Conservation (phyloP, 1,284 basidiomycete genomes). For the Marasmius oreades region DNA sequence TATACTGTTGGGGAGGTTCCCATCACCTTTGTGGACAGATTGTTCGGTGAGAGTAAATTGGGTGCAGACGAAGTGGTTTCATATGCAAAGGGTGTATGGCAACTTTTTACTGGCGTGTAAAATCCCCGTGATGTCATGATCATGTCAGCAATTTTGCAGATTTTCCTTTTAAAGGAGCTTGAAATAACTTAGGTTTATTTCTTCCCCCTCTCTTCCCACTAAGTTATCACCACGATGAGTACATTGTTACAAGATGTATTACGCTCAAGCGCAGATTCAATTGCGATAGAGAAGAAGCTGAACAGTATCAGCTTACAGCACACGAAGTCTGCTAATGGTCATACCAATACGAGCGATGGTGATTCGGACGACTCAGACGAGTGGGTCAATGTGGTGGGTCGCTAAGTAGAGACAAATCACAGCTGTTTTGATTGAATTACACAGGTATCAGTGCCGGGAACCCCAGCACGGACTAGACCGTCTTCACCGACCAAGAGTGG, state of each 20-base stretch:
- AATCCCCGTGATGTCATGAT: not conserved
- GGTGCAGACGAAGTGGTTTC: conserved; percentile 85
- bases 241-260: conserved; percentile 67
- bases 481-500: conserved; percentile 57
- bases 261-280: conserved; percentile 49
- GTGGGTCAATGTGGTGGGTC: conserved; percentile 69
- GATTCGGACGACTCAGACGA: conserved; percentile 62
- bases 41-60: conserved; percentile 90
- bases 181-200: not conserved
- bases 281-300: conserved; percentile 37
- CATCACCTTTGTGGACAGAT: conserved; percentile 90
- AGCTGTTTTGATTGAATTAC: conserved; percentile 2
- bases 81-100: conserved; percentile 87
- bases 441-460: conserved; percentile 67
- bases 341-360: conserved; percentile 21
- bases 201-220: not conserved
- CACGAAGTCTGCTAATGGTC: conserved; percentile 1
- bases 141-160: not conserved
- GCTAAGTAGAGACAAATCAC: conserved; percentile 1
- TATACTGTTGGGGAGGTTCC: conserved; percentile 88
- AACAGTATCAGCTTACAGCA: conserved; percentile 27
- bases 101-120: conserved; percentile 72
- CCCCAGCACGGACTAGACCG: conserved; percentile 62
- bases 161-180: not conserved
- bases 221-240: conserved; percentile 49